These are phyloP conservation scores for Klebsormidium nitens DNA, from an alignment of 139 green algal species.

Conservation along the genomic window DNA sequence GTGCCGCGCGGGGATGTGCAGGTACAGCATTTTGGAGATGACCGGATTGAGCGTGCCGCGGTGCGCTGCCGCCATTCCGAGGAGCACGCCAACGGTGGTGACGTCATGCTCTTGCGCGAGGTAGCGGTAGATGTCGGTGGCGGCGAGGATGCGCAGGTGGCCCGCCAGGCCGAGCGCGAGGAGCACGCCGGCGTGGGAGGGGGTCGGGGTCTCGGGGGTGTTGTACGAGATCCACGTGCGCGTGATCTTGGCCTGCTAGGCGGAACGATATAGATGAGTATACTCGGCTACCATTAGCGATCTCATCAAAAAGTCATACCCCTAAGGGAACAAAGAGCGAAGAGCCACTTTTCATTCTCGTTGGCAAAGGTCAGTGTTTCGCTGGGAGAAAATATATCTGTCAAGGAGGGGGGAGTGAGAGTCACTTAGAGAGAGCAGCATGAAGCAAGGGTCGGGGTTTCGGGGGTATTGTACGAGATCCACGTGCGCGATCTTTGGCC, in stretches of 20 bases:
- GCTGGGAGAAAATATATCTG: too few relatives aligned
- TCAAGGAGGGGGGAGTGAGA: too few relatives aligned
- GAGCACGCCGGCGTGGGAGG: constrained; percentile 77
- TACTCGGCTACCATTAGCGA: too few relatives aligned
- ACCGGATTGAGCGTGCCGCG: constrained; percentile 61
- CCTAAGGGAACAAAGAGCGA: too few relatives aligned
- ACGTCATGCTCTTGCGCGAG: constrained; percentile 60
- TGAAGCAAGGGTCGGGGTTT: constrained; percentile 59
- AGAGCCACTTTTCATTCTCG: too few relatives aligned
- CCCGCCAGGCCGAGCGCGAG: constrained; percentile 84
- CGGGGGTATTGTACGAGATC: constrained; percentile 75
- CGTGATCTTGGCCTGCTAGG: constrained; percentile 49
- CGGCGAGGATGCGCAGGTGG: constrained; percentile 36
- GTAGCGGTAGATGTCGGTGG: constrained; percentile 51
- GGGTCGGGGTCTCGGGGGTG: constrained; percentile 63
- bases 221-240: constrained; percentile 78
- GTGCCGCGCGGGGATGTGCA: constrained; percentile 88
- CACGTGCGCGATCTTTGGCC: constrained; percentile 62
- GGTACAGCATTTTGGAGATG: constrained; percentile 78
- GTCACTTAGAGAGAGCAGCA: too few relatives aligned
- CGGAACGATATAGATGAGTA: too few relatives aligned
- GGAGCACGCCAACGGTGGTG: constrained; percentile 76
- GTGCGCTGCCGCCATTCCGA: constrained; percentile 70
- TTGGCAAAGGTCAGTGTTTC: too few relatives aligned
- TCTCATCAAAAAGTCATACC: too few relatives aligned